phyloP scores from a whole-genome alignment of 768 basidiomycete species.

The Boletus barrowsii region DNA sequence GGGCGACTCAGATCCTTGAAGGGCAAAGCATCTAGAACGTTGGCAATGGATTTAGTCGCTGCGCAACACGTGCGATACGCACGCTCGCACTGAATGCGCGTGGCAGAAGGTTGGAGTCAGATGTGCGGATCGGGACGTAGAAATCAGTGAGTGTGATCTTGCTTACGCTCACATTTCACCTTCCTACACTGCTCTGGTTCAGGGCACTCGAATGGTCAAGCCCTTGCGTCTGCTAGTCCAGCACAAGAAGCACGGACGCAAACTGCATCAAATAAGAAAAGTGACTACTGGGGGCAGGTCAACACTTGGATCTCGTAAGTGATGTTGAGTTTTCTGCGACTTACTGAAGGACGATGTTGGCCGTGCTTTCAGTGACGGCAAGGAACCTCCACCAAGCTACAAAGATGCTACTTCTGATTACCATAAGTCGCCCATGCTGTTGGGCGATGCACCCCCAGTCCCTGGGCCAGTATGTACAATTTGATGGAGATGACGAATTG shows the following conservation, averaged over 20 bases:
- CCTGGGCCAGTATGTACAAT: neutral
- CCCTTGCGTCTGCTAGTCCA: neutral
- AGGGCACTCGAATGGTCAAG: neutral
- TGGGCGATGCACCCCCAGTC: neutral
- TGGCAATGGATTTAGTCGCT: neutral
- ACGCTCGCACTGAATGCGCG: conserved; percentile 90
- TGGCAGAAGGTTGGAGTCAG: conserved; percentile 84
- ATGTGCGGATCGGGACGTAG: neutral
- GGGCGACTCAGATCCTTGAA: conserved; percentile 63
- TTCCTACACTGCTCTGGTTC: neutral
- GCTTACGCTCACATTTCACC: neutral
- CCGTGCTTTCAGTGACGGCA: neutral
- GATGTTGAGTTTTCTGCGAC: neutral
- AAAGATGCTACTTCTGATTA: conserved; percentile 1
- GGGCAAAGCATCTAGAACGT: conserved; percentile 85
- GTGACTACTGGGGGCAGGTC: neutral
- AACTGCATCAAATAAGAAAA: neutral
- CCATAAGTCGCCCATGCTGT: neutral
- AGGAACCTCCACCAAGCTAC: conserved; percentile 15
- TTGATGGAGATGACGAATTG: neutral
- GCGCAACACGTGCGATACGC: conserved; percentile 64
- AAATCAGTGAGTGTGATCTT: conserved; percentile 1
- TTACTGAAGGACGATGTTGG: neutral
- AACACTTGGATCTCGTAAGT: conserved; percentile 4
- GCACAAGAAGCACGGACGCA: neutral